Percentiles rank a stretch among this genome's conserved stretches.
Conservation (phyloP, 768 basidiomycete species). For the Pleurotus citrinopileatus region DNA sequence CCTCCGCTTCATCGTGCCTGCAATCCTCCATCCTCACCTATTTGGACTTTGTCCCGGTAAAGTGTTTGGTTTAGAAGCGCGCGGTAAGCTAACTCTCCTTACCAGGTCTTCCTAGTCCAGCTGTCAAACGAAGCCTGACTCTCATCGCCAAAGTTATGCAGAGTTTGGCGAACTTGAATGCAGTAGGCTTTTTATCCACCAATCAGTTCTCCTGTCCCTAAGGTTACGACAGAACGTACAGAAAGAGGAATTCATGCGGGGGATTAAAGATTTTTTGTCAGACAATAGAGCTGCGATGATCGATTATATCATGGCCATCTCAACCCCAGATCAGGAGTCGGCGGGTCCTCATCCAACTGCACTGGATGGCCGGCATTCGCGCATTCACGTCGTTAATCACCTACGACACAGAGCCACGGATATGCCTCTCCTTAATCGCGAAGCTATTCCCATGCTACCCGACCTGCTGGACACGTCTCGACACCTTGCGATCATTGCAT, state of each 20-base stretch:
- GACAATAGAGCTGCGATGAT: slow-evolving; percentile 68
- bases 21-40: slow-evolving; percentile 83
- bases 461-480: slow-evolving; percentile 76
- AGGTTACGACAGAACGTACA: slow-evolving; percentile 44
- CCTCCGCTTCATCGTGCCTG: slow-evolving; percentile 86
- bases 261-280: slow-evolving; percentile 69
- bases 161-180: slow-evolving; percentile 82
- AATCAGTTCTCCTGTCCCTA: background rate
- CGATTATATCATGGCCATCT: slow-evolving; percentile 75
- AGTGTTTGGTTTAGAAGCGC: slow-evolving; percentile 12
- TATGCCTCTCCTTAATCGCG: slow-evolving; percentile 59
- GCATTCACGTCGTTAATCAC: slow-evolving; percentile 49
- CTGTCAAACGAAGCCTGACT: slow-evolving; percentile 78
- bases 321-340: slow-evolving; percentile 43
- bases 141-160: slow-evolving; percentile 88
- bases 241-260: slow-evolving; percentile 82
- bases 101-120: slow-evolving; percentile 60
- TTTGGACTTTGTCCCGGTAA: slow-evolving; percentile 77
- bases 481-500: slow-evolving; percentile 73
- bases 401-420: slow-evolving; percentile 54
- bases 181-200: slow-evolving; percentile 38
- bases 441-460: slow-evolving; percentile 71
- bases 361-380: slow-evolving; percentile 43
- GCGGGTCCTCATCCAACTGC: slow-evolving; percentile 23
- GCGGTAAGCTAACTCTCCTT: slow-evolving; percentile 12